Conservation (phyloP, 306 rosid species). For the Casuarina glauca region DNA sequence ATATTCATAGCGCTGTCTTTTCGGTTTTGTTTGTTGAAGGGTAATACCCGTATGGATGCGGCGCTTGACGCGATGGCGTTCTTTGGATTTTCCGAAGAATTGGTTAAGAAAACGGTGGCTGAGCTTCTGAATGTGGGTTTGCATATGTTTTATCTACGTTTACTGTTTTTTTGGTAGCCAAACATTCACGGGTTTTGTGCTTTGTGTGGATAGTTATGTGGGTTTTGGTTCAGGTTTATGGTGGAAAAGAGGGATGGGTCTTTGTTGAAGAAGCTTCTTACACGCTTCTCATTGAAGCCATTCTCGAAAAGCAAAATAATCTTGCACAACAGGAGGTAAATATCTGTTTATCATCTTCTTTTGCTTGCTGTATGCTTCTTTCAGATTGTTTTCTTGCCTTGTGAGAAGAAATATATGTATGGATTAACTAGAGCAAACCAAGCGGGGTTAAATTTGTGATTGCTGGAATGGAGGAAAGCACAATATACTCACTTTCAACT, state of each 20-base stretch:
- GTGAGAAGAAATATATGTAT: too few relatives aligned
- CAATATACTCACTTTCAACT: background rate
- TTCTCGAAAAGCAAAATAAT: slow-evolving; percentile 35
- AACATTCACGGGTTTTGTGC: background rate
- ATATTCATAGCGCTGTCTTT: background rate
- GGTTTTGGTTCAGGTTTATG: slow-evolving; percentile 40
- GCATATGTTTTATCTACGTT: background rate
- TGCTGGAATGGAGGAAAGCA: slow-evolving; percentile 7
- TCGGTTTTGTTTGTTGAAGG: slow-evolving; percentile 18
- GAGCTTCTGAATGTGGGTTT: slow-evolving; percentile 45
- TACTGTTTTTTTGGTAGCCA: background rate
- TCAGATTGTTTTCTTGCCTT: too few relatives aligned
- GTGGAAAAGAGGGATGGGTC: slow-evolving; percentile 44
- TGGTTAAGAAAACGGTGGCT: slow-evolving; percentile 25
- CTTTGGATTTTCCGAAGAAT: slow-evolving; percentile 22
- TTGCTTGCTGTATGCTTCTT: background rate
- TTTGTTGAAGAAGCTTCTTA: slow-evolving; percentile 48
- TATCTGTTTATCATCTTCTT: slow-evolving; percentile 3
- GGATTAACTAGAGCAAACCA: background rate
- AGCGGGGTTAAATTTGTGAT: background rate
- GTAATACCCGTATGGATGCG: slow-evolving; percentile 38
- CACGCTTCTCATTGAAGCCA: slow-evolving; percentile 36
- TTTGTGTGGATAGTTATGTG: background rate
- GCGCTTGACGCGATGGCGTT: slow-evolving; percentile 44
- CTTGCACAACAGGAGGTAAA: slow-evolving; percentile 27